Percentiles rank a stretch among this genome's conserved stretches.
Evolutionary conservation across 192 early-diverging fungal species (phyloP).

Genomic region (Coemansia pectinata): DNA sequence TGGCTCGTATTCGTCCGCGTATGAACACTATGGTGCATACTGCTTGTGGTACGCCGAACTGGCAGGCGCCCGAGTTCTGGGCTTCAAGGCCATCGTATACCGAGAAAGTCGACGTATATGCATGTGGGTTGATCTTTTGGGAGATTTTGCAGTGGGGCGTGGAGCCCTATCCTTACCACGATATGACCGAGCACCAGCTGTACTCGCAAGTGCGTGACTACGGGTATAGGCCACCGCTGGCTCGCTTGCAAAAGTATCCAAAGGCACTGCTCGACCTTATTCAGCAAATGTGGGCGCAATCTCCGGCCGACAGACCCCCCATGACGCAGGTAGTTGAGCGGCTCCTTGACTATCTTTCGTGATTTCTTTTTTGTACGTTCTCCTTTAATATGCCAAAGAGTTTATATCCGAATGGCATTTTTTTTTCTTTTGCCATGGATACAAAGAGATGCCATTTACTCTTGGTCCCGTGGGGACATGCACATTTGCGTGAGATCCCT

Average conservation of each 20-base stretch:
- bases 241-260: slow-evolving; percentile 62
- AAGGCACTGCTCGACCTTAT: slow-evolving; percentile 61
- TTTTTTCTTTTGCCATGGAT: background rate
- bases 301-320: slow-evolving; percentile 61
- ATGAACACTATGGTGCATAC: slow-evolving; percentile 72
- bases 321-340: slow-evolving; percentile 74
- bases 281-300: slow-evolving; percentile 73
- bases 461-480: background rate
- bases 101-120: slow-evolving; percentile 73
- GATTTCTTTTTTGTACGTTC: slow-evolving; percentile 1
- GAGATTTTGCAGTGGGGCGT: slow-evolving; percentile 76
- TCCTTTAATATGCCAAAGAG: background rate
- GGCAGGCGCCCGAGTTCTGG: slow-evolving; percentile 83
- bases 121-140: slow-evolving; percentile 77
- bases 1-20: slow-evolving; percentile 70
- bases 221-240: slow-evolving; percentile 60
- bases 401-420: too few relatives aligned
- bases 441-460: background rate
- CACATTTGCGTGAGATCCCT: background rate
- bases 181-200: slow-evolving; percentile 63
- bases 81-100: slow-evolving; percentile 67
- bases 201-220: slow-evolving; percentile 65
- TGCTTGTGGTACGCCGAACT: slow-evolving; percentile 78
- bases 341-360: slow-evolving; percentile 66
- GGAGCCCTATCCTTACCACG: slow-evolving; percentile 70